Base-by-base conservation (phyloP, 805 yeast genomes). In the Lipomyces yamadae region DNA sequence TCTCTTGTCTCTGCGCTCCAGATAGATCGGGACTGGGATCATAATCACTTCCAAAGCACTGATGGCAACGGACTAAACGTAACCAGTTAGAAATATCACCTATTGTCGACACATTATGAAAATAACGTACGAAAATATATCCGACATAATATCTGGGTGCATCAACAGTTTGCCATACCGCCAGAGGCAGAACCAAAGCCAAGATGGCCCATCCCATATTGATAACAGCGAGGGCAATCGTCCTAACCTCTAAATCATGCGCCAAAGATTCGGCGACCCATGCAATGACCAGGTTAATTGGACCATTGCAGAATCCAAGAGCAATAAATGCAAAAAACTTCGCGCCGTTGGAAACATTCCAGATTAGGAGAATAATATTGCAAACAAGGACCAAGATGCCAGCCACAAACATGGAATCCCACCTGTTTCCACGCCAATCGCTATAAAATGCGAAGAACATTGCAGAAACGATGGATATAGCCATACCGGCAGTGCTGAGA, bases 381-480 rank as follows among this genome's bases (percentile, higher is more conserved):
- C 70, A 65, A 13, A 61, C 37, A n/a, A 67, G 35, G n/a, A 67
- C 70, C 18, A 61, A 33, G 58, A 67, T 30, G 33, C 70, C 70
- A n/a, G 70, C 62, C 34, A 45, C 15, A 30, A 67, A 2, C 63
- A 67, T 24, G 4, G 63, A 57, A 34, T 67, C 70, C 70, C 70
- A 67, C 39, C 70, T 62, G 52, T 57, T 61, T 53, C 69, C 63
- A 24, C 69, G 63, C 70, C 70, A 67, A 45, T 67, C 70, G 15
- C 64, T 58, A 60, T 67, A 67, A 56, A 67, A 67, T 1, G 70
- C 70, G 37, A 67, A 67, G n/a, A 64, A 39, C 70, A 67, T 60
- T 6, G 70, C 69, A 4, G 70, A 58, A 10, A 67, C 61, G 30
- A 67, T 60, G 2, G 70, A 67, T 32, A 67, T 64, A 24, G 70